These are phyloP conservation scores for Colletotrichum orchidophilum DNA, from an alignment of 2,329 filamentous ascomycete genomes.

Conservation along the genomic window DNA sequence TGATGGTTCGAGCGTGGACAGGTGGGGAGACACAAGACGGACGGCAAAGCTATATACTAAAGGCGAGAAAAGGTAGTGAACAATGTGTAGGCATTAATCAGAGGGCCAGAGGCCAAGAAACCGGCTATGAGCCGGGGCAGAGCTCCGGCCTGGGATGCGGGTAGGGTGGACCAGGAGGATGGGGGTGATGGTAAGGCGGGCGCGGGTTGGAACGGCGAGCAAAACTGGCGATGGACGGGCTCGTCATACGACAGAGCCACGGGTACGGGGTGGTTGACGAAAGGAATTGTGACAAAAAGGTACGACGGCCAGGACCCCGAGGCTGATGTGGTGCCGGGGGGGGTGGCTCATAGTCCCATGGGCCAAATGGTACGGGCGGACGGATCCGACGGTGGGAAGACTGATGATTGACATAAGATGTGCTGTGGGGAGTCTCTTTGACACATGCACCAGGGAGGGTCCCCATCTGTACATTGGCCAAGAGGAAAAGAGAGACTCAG, in stretches of 20 bases:
- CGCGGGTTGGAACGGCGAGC: slow-evolving; percentile 25
- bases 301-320: background rate
- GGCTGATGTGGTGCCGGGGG: slow-evolving; percentile 1
- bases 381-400: slow-evolving; percentile 25
- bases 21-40: slow-evolving; percentile 28
- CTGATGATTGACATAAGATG: slow-evolving; percentile 33
- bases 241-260: slow-evolving; percentile 26
- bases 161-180: slow-evolving; percentile 13
- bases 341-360: too few species aligned
- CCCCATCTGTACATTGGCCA: background rate
- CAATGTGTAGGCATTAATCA: background rate
- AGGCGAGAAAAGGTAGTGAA: background rate
- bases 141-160: slow-evolving; percentile 8
- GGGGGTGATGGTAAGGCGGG: slow-evolving; percentile 20
- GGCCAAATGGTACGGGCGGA: slow-evolving; percentile 25
- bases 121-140: background rate
- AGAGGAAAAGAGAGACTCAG: background rate
- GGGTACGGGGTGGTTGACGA: background rate
- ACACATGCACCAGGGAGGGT: slow-evolving; percentile 24
- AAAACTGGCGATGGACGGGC: slow-evolving; percentile 28
- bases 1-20: slow-evolving; percentile 25
- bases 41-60: slow-evolving; percentile 30
- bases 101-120: background rate
- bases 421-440: slow-evolving; percentile 24
- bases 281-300: slow-evolving; percentile 18